Evolutionary conservation across 768 basidiomycete species (phyloP).

Genomic region (Psilocybe azurescens): DNA sequence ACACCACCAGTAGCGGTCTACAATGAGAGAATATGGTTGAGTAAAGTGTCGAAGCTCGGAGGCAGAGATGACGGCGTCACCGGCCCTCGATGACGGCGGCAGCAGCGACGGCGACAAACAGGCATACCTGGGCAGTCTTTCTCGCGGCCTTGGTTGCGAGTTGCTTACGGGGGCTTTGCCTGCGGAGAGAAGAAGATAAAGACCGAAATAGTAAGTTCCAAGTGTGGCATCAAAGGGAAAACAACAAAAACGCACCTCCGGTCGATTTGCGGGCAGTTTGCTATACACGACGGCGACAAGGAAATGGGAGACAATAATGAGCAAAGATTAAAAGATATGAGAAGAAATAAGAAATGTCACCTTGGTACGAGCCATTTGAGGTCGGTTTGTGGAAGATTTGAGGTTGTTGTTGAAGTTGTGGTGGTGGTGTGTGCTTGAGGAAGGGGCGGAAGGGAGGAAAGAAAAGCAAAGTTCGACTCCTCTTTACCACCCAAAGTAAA

Average conservation of each 20-base stretch:
- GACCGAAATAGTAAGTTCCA: conserved; percentile 15
- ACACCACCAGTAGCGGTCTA: conserved; percentile 92
- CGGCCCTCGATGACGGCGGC: conserved; percentile 18
- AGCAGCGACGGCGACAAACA: conserved; percentile 31
- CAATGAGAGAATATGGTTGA: conserved; percentile 10
- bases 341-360: conserved; percentile 40
- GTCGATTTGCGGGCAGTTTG: conserved; percentile 99
- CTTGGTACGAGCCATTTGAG: conserved; percentile 88
- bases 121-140: conserved; percentile 79
- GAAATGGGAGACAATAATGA: conserved; percentile 17
- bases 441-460: conserved; percentile 40
- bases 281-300: conserved; percentile 50
- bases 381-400: conserved; percentile 29
- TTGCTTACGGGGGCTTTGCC: conserved; percentile 92
- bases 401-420: conserved; percentile 29
- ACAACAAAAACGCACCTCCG: conserved; percentile 68
- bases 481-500: conserved; percentile 43
- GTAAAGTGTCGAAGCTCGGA: conserved; percentile 7
- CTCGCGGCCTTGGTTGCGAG: conserved; percentile 95
- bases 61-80: conserved; percentile 14
- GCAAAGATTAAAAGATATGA: conserved; percentile 21
- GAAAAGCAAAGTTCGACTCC: conserved; percentile 35
- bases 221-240: conserved; percentile 12
- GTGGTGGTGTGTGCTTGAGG: conserved; percentile 40
- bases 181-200: conserved; percentile 36